Evolutionary conservation across 108 stramenopile species (phyloP).

Genomic region (Nitzschia inconspicua): DNA sequence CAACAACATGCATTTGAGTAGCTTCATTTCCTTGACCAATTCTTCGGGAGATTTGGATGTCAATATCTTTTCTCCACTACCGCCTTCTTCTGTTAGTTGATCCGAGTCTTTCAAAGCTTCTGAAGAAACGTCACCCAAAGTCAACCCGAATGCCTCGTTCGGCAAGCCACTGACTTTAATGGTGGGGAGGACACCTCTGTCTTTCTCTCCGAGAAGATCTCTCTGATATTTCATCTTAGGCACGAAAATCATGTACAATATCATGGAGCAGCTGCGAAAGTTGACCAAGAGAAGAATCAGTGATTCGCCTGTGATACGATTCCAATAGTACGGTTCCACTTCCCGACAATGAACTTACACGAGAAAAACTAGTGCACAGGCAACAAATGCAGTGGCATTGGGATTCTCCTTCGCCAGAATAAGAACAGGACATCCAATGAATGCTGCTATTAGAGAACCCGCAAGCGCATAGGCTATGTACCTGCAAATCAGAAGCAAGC

Average conservation of each 20-base stretch:
- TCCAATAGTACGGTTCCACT: too few species aligned
- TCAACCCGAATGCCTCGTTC: background rate
- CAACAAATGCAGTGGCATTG: conserved; percentile 21
- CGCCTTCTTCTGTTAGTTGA: background rate
- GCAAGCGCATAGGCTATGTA: too few species aligned
- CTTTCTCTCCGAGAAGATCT: background rate
- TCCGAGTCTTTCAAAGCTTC: background rate
- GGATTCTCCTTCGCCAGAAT: conserved; percentile 18
- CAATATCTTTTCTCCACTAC: background rate
- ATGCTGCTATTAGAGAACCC: too few species aligned
- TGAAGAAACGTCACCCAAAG: too few species aligned
- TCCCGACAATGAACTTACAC: too few species aligned
- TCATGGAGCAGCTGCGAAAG: background rate
- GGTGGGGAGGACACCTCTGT: too few species aligned
- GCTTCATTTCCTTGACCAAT: too few species aligned
- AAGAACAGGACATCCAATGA: conserved; percentile 22
- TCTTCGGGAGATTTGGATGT: too few species aligned
- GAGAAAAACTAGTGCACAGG: conserved; percentile 22
- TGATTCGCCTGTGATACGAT: too few species aligned
- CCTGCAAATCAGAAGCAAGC: too few species aligned
- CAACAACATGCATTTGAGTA: too few species aligned
- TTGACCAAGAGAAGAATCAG: too few species aligned
- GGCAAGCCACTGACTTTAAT: background rate
- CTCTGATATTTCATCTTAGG: conserved; percentile 38
- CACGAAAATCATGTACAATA: conserved; percentile 37